Percentiles rank a stretch among this genome's conserved stretches.
Conservation (phyloP, 2,329 filamentous ascomycete species). For the Samsoniella hepiali region DNA sequence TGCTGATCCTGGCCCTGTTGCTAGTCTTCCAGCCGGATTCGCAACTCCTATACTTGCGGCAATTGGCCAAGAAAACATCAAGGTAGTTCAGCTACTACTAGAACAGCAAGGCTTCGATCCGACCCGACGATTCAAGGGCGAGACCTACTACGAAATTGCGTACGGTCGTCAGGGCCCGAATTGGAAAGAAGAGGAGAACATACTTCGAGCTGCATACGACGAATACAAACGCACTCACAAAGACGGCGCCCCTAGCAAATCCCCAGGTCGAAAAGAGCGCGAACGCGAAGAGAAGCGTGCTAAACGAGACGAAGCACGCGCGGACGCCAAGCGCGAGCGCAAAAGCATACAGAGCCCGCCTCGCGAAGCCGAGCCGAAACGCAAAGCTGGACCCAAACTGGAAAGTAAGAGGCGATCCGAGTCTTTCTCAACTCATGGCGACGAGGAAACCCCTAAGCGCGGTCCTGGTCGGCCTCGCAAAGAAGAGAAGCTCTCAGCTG, state of each 20-base stretch:
- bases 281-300: slow-evolving; percentile 44
- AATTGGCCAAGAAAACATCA: slow-evolving; percentile 83
- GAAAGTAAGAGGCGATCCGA: slow-evolving; percentile 47
- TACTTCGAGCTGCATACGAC: slow-evolving; percentile 74
- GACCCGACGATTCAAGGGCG: slow-evolving; percentile 69
- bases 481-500: slow-evolving; percentile 39
- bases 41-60: slow-evolving; percentile 92
- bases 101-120: slow-evolving; percentile 79
- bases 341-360: slow-evolving; percentile 48
- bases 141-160: slow-evolving; percentile 85
- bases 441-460: slow-evolving; percentile 50
- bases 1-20: slow-evolving; percentile 65
- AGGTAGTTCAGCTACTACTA: slow-evolving; percentile 77
- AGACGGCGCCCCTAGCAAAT: slow-evolving; percentile 47
- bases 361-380: slow-evolving; percentile 43
- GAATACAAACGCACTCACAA: slow-evolving; percentile 55
- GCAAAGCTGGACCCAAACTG: slow-evolving; percentile 39
- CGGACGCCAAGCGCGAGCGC: slow-evolving; percentile 48
- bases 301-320: slow-evolving; percentile 43
- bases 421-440: slow-evolving; percentile 41
- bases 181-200: slow-evolving; percentile 83
- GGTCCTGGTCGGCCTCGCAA: slow-evolving; percentile 53
- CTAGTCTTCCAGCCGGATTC: slow-evolving; percentile 61
- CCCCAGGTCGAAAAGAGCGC: slow-evolving; percentile 44
- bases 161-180: slow-evolving; percentile 77